A percentile compares a stretch with the other conserved stretches of the same genome.
These are phyloP conservation scores for Alternaria novae-zelandiae DNA, from an alignment of 2,329 filamentous ascomycete species.

Conservation along the genomic window DNA sequence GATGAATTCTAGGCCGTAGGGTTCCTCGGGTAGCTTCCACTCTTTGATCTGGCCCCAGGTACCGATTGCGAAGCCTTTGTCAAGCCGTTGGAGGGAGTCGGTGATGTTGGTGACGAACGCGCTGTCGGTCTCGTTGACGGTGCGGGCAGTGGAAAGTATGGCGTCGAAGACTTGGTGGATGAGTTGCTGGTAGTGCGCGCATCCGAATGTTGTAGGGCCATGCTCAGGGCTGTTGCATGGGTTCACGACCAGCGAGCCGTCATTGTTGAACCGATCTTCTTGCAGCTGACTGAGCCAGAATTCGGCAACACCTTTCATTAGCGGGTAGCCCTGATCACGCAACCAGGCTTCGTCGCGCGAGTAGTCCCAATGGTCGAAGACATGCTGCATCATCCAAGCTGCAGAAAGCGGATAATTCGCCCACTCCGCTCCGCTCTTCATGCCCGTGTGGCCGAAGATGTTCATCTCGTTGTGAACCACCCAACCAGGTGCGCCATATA, in stretches of 20 bases:
- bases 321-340: constrained; percentile 56
- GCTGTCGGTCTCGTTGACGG: constrained; percentile 34
- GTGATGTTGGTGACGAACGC: constrained; percentile 49
- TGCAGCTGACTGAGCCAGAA: constrained; percentile 65
- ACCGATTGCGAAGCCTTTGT: constrained; percentile 59
- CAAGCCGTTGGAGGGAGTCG: constrained; percentile 54
- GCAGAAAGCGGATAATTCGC: constrained; percentile 56
- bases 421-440: constrained; percentile 55
- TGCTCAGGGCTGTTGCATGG: constrained; percentile 67
- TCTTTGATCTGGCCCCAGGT: constrained; percentile 56
- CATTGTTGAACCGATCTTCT: constrained; percentile 57
- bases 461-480: constrained; percentile 65
- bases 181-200: constrained; percentile 61
- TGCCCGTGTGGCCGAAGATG: constrained; percentile 63
- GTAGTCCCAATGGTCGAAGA: constrained; percentile 65
- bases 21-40: constrained; percentile 54
- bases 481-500: constrained; percentile 64
- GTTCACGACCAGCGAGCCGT: constrained; percentile 62
- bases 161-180: constrained; percentile 51
- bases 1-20: constrained; percentile 48
- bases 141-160: constrained; percentile 25
- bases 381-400: constrained; percentile 67
- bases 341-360: constrained; percentile 57
- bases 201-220: constrained; percentile 59
- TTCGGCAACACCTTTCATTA: constrained; percentile 60